Conservation (phyloP, 768 basidiomycete genomes). For the Scleroderma citrinum region DNA sequence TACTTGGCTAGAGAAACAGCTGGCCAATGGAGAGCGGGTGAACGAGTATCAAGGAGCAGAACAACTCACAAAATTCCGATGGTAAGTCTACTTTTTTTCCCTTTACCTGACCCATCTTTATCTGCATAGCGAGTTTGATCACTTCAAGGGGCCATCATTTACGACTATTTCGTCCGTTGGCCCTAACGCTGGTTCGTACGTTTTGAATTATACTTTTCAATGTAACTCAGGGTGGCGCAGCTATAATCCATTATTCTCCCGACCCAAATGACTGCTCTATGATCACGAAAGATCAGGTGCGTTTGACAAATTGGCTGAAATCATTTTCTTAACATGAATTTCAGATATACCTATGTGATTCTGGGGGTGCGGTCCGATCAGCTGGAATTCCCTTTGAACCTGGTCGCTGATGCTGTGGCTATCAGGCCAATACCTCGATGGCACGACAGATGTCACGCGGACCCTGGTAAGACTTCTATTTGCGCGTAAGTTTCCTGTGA, state of each 20-base stretch:
- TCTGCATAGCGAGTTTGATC: slow-evolving; percentile 54
- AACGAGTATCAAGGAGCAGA: slow-evolving; percentile 79
- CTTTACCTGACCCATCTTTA: neutral
- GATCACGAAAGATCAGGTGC: slow-evolving; percentile 70
- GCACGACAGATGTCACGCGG: slow-evolving; percentile 92
- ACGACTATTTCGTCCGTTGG: slow-evolving; percentile 89
- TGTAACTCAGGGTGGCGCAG: slow-evolving; percentile 29
- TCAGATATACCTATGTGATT: slow-evolving; percentile 76
- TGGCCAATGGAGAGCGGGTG: slow-evolving; percentile 54
- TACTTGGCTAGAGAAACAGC: slow-evolving; percentile 87
- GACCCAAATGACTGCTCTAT: slow-evolving; percentile 65
- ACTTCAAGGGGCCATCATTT: slow-evolving; percentile 88
- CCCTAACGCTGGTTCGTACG: slow-evolving; percentile 76
- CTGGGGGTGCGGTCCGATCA: slow-evolving; percentile 52
- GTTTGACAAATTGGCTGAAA: neutral
- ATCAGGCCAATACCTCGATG: slow-evolving; percentile 79
- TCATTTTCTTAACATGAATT: slow-evolving; percentile 31
- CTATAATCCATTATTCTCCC: slow-evolving; percentile 92
- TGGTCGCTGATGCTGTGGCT: neutral
- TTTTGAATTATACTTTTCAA: neutral
- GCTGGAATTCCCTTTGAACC: neutral
- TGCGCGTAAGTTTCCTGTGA: neutral
- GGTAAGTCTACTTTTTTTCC: slow-evolving; percentile 43
- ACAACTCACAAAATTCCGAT: slow-evolving; percentile 72
- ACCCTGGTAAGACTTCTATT: slow-evolving; percentile 56